phyloP scores from a whole-genome alignment of 2,329 filamentous ascomycete species.

The Sphaceloma murrayae region DNA sequence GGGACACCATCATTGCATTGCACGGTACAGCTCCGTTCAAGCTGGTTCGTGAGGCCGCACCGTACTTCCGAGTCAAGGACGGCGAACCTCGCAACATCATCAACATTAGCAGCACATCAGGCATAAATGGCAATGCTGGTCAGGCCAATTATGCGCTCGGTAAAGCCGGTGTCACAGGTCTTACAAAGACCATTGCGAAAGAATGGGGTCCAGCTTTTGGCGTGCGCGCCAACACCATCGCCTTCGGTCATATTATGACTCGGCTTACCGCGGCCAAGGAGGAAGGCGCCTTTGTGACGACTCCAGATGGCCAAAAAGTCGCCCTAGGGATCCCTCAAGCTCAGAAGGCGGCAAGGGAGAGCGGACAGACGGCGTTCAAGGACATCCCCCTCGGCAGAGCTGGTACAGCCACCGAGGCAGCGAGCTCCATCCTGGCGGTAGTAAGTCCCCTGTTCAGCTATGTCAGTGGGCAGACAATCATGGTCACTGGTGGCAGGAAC shows the following conservation, averaged over 20 bases:
- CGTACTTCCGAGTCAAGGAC: conserved; percentile 81
- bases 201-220: conserved; percentile 80
- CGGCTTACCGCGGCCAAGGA: conserved; percentile 78
- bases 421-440: conserved; percentile 64
- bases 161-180: conserved; percentile 72
- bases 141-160: conserved; percentile 82
- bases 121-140: conserved; percentile 79
- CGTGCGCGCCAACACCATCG: conserved; percentile 72
- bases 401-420: conserved; percentile 71
- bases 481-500: conserved; percentile 67
- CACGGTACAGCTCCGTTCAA: conserved; percentile 82
- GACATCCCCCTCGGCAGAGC: conserved; percentile 74
- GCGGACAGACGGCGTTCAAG: conserved; percentile 32
- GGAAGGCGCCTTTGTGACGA: conserved; percentile 66
- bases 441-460: conserved; percentile 76
- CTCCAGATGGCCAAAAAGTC: conserved; percentile 65
- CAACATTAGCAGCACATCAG: conserved; percentile 75
- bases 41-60: conserved; percentile 67
- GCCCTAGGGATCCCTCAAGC: conserved; percentile 62
- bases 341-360: conserved; percentile 40
- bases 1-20: conserved; percentile 75
- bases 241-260: conserved; percentile 74
- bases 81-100: conserved; percentile 68
- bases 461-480: conserved; percentile 78
- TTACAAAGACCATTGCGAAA: conserved; percentile 85